Percentiles rank a stretch among this genome's conserved stretches.
Conservation (phyloP, 768 basidiomycete genomes). For the Termitomyces sp. region DNA sequence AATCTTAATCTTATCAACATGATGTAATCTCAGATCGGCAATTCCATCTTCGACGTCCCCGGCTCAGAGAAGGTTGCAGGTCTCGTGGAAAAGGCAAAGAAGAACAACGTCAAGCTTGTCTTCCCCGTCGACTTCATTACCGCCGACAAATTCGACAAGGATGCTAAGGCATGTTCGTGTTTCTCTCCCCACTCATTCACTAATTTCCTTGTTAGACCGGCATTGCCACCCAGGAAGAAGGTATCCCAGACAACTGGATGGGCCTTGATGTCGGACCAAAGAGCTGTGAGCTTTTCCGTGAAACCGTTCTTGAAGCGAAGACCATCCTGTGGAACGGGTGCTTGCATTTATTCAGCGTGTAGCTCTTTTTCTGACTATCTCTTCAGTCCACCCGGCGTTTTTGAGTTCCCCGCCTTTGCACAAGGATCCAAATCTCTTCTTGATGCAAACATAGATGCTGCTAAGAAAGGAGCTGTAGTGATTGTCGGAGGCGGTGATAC, state of each 20-base stretch:
- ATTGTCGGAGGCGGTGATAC: slow-evolving; percentile 97
- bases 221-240: slow-evolving; percentile 71
- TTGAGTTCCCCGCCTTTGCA: slow-evolving; percentile 93
- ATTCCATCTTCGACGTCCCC: slow-evolving; percentile 87
- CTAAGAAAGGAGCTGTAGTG: slow-evolving; percentile 80
- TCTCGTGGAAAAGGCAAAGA: slow-evolving; percentile 88
- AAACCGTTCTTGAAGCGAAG: slow-evolving; percentile 82
- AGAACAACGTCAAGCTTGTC: slow-evolving; percentile 88
- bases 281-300: slow-evolving; percentile 72
- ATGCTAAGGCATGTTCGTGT: slow-evolving; percentile 61
- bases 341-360: slow-evolving; percentile 15
- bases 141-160: slow-evolving; percentile 92
- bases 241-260: slow-evolving; percentile 93
- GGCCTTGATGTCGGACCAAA: slow-evolving; percentile 90
- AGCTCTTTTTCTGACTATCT: background rate
- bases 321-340: slow-evolving; percentile 98
- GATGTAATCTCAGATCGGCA: slow-evolving; percentile 64
- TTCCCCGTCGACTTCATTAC: slow-evolving; percentile 95
- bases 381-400: slow-evolving; percentile 89
- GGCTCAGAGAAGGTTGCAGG: slow-evolving; percentile 82
- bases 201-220: slow-evolving; percentile 44
- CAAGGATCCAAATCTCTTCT: slow-evolving; percentile 80
- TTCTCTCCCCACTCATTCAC: background rate
- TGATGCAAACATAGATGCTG: slow-evolving; percentile 82
- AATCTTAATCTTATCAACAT: background rate